Evolutionary conservation across 1,284 basidiomycete genomes (phyloP).

Genomic region (Trametes polyzona): DNA sequence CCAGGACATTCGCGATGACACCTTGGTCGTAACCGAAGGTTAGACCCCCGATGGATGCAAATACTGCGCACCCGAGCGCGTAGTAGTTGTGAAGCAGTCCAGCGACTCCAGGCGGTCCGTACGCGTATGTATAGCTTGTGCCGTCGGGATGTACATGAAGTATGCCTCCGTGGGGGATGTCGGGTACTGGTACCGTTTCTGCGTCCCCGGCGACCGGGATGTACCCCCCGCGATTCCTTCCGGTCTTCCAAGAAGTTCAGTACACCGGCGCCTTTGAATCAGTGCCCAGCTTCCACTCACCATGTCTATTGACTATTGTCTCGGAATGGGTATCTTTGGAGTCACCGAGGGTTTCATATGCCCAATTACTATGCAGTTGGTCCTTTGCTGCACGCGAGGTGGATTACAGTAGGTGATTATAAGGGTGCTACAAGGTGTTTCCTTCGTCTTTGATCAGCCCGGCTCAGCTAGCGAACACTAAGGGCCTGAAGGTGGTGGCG

Average conservation of each 20-base stretch:
- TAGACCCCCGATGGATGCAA: conserved; percentile 78
- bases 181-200: neutral
- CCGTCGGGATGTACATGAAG: conserved; percentile 35
- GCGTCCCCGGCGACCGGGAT: conserved; percentile 13
- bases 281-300: too few species aligned
- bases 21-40: conserved; percentile 69
- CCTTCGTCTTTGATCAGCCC: too few species aligned
- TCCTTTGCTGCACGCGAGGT: too few species aligned
- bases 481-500: too few species aligned
- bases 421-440: too few species aligned
- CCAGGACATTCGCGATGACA: conserved; percentile 76
- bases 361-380: too few species aligned
- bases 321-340: too few species aligned
- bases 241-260: neutral
- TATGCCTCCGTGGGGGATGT: conserved; percentile 33
- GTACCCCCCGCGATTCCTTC: conserved; percentile 14
- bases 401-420: too few species aligned
- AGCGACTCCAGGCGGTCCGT: conserved; percentile 65
- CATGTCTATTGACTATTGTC: too few species aligned
- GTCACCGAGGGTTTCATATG: too few species aligned
- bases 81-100: conserved; percentile 69
- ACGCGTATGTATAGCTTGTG: conserved; percentile 60
- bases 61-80: conserved; percentile 64
- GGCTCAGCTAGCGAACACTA: too few species aligned
- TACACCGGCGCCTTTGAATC: too few species aligned